Evolutionary conservation across 441 rosid genomes (phyloP), one percentile per base, ranked within the genome.

Genomic region (Adansonia grandidieri): DNA sequence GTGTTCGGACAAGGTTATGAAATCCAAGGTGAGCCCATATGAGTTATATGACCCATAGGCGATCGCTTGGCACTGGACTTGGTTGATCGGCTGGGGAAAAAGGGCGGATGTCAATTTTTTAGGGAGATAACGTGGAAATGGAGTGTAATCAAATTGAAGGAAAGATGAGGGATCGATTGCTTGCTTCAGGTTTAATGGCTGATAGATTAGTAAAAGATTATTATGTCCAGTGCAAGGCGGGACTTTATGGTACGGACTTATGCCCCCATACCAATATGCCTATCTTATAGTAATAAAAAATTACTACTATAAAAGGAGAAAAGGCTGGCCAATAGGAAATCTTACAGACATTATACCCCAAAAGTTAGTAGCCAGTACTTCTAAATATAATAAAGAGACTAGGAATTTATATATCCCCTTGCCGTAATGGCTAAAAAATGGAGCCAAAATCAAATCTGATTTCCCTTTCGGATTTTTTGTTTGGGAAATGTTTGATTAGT

Each of bases 141-240:
- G 45, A 14, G 74, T 47, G 28, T 24, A 17, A 19, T 51, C 70
- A 61, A 22, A 67, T 72, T 14, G 48, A 68, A 8, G 10, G 5
- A 58, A 60, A 53, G 11, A 17, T 2, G 15, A 60, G 79, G 79
- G 54, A 76, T 75, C 72, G 15, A 3, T 5, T 15, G 66, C 60
- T 37, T 37, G 42, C 6, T 24, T 24, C 1, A 20, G 10, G 24
- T 22, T 14, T 1, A 74, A 74, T 2, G 63, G 11, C 63, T 58
- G 28, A n/a, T 1, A 56, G 4, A 9, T 37, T 37, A 37, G 4
- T 5, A 32, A 56, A 7, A 45, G 76, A 73, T 40, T 48, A 13
- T 51, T 1, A 10, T 13, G 57, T 47, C 32, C 40, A 1, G 40
- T 19, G 74, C 15, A 67, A 17, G 28, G 32, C 10, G 8, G 6